Percentiles rank a stretch among this genome's conserved stretches.
Conservation (phyloP, 352 stramenopile genomes). For the Phytophthora podocarpi region DNA sequence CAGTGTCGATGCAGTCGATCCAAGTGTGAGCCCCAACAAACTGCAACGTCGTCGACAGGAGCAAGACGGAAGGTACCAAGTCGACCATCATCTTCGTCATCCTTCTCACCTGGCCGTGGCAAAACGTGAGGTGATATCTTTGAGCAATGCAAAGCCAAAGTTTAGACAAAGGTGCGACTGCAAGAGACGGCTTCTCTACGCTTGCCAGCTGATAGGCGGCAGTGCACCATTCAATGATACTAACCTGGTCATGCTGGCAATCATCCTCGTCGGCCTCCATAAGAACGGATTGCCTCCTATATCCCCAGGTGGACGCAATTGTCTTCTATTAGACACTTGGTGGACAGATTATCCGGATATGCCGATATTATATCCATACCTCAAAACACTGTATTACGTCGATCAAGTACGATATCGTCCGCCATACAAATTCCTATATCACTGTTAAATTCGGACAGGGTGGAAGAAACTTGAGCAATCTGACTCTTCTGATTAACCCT, state of each 20-base stretch:
- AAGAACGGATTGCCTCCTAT: neutral
- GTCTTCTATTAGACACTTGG: conserved; percentile 4
- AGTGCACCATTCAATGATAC: conserved; percentile 10
- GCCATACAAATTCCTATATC: conserved; percentile 3
- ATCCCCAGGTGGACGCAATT: conserved; percentile 8
- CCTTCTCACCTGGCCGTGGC: neutral
- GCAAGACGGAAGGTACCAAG: neutral
- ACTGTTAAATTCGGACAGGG: neutral
- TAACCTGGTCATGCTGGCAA: conserved; percentile 10
- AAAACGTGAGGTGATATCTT: conserved; percentile 2
- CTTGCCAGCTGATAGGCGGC: conserved; percentile 10
- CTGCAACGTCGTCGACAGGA: neutral
- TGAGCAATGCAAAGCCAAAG: neutral
- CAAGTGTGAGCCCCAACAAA: no score
- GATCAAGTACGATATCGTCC: neutral
- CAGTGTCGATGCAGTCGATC: conserved; percentile 62
- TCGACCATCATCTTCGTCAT: conserved; percentile 3
- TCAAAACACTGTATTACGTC: neutral
- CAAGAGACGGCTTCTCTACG: neutral
- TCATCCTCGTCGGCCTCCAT: conserved; percentile 5
- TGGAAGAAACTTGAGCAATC: no score
- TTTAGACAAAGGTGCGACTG: conserved; percentile 14
- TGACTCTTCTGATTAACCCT: no score
- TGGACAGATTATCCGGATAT: neutral
- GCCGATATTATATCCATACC: neutral